Base-by-base conservation (phyloP, 352 stramenopile genomes). In the Phytopythium delawarense region DNA sequence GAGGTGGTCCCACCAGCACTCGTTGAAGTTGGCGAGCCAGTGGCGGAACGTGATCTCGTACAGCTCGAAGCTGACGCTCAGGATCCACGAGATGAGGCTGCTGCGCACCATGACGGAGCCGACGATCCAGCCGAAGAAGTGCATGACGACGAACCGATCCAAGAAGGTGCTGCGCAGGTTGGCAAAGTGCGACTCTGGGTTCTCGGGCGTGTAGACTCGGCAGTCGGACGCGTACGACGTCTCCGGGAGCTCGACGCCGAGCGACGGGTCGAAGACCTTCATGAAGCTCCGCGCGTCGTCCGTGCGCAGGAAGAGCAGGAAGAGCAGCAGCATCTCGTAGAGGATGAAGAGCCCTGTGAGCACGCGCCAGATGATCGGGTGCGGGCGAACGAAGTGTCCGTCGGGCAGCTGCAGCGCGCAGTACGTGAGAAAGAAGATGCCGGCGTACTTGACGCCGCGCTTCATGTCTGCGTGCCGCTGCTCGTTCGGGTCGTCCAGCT, bases 1-100 rank as follows among this genome's bases (percentile, higher is more conserved):
- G 34, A 98, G 54, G 57, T 96, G 90, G 70, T 98, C 93, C 93
- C 93, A 98, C 92, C 92, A 98, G 75, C 93, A 98, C 72, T 98
- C 93, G 65, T 97, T 92, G 66, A 98, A 98, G 74, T 98, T 97
- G 51, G 90, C 78, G 8, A 96, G 83, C 76, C 94, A 96, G 74
- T 97, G 89, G 61, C 89, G 80, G 70, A 97, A 96, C 61, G 88
- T 89, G 56, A 97, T 75, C 69, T 93, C 88, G 66, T 92, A 93
- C 40, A 91, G 74, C 65, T 95, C 87, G 57, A 92, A 95, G 72
- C 93, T 81, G 73, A 95, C 69, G 63, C 82, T 92, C 18, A 95
- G 51, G 4, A 81, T 77, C 87, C 87, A 95, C 63, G 81, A 91
- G 52, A 92, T 89, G 58, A 89, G 81, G 62, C 86, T 89, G 58